Evolutionary conservation across 2,329 filamentous ascomycete species (phyloP), one percentile per base, ranked within the genome.

Genomic region (Calonectria naviculata): DNA sequence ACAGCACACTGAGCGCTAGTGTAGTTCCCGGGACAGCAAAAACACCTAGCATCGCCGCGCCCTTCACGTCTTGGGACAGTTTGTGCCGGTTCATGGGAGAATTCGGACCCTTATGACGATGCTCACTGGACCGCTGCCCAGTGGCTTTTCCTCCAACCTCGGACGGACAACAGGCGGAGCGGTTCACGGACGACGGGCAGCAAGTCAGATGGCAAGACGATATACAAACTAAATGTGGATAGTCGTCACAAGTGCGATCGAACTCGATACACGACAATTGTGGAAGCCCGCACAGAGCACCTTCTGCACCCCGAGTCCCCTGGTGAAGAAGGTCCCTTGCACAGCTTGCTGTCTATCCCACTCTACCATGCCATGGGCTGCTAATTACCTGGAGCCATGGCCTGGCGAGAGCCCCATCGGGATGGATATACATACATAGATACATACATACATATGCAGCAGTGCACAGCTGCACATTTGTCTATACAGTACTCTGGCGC

Each of bases 111-210:
- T 62, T 49, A 46, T 19, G 67, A 46, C 67, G 61, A 71, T 54
- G 54, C 74, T 76, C 63, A 78, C 76, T 78, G 76, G 76, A 31
- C 74, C 34, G 54, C 52, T 13, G n/a, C 24, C 31, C 17, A n/a
- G 56, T 61, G 36, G 36, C 64, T 63, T 41, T 41, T 62, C 21
- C 34, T 49, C 63, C 68, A 70, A 70, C 68, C 68, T 70, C 68
- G 68, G 68, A 49, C 68, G 56, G 62, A 66, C 63, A 62, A 62
- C 63, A 61, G 68, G 68, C 58, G 56, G 62, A 56, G 34, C 68
- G 36, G 38, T 47, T 66, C 68, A 56, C 56, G 62, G 68, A 41
- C 52, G 54, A 66, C 56, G 63, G 68, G 63, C 63, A 54, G 62
- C 49, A 47, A 54, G 67, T 62, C 47, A 61, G 42, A 62, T 60